phyloP scores from a whole-genome alignment of 192 early-diverging fungal genomes.

The Rhizophagus prolifer region DNA sequence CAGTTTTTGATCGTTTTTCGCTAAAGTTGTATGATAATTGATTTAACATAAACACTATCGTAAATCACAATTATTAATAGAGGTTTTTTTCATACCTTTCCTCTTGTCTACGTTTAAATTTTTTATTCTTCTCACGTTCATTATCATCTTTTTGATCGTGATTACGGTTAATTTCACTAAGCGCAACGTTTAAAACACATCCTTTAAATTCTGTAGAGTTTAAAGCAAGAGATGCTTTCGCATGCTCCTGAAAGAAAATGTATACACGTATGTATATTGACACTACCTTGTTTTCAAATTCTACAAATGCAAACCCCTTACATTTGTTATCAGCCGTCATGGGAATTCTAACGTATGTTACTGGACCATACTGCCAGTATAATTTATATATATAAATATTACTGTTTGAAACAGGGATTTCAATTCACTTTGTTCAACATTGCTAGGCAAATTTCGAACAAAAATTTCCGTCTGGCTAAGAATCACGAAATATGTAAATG shows the following conservation, averaged over 20 bases:
- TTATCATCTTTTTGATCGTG: background rate
- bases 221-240: background rate
- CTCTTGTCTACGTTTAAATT: background rate
- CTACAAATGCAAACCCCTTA: slow-evolving; percentile 8
- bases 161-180: background rate
- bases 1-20: background rate
- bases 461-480: background rate
- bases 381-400: background rate
- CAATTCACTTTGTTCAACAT: background rate
- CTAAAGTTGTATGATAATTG: background rate
- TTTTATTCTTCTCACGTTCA: background rate
- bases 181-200: background rate
- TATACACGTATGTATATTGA: too few species aligned
- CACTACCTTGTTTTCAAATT: slow-evolving; percentile 10
- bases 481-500: background rate
- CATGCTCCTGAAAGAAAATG: background rate
- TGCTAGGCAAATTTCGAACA: background rate
- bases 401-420: background rate
- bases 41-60: background rate
- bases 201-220: slow-evolving; percentile 15
- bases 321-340: slow-evolving; percentile 6
- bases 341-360: slow-evolving; percentile 7
- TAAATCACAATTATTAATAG: background rate
- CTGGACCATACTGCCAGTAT: background rate
- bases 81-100: background rate